phyloP scores from a whole-genome alignment of 2,329 filamentous ascomycete species.

The Colletotrichum tropicale region DNA sequence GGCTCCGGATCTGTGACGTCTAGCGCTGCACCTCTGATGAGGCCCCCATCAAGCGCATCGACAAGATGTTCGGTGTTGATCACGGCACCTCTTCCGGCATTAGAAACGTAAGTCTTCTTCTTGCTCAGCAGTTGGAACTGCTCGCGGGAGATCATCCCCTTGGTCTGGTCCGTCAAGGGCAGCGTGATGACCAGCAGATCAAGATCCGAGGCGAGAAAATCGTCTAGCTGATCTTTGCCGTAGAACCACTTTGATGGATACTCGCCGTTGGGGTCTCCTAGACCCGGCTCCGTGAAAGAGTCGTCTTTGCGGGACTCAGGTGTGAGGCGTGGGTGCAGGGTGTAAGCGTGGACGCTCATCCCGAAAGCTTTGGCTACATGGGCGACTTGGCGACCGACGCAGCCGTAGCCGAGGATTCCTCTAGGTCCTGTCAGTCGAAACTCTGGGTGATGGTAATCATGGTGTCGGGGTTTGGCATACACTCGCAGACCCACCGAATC shows the following conservation, averaged over 20 bases:
- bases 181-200: conserved; percentile 58
- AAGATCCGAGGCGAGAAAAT: conserved; percentile 54
- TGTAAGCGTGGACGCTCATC: conserved; percentile 79
- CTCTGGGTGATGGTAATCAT: not conserved
- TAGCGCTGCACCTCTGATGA: conserved; percentile 71
- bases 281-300: conserved; percentile 71
- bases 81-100: conserved; percentile 69
- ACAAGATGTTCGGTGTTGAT: conserved; percentile 62
- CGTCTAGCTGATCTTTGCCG: conserved; percentile 51
- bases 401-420: conserved; percentile 59
- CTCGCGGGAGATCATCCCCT: conserved; percentile 50
- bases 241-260: conserved; percentile 57
- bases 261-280: conserved; percentile 56
- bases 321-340: conserved; percentile 70
- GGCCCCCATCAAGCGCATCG: conserved; percentile 63
- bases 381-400: conserved; percentile 57
- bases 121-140: conserved; percentile 53
- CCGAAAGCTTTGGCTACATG: conserved; percentile 68
- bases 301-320: conserved; percentile 67
- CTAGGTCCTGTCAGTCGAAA: conserved; percentile 26
- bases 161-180: conserved; percentile 54
- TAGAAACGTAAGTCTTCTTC: conserved; percentile 66
- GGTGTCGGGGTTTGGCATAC: conserved; percentile 33
- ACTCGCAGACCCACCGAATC: conserved; percentile 54
- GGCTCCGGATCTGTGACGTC: conserved; percentile 85